phyloP scores from a whole-genome alignment of 768 basidiomycete species.

The Clitopilus hobsonii region DNA sequence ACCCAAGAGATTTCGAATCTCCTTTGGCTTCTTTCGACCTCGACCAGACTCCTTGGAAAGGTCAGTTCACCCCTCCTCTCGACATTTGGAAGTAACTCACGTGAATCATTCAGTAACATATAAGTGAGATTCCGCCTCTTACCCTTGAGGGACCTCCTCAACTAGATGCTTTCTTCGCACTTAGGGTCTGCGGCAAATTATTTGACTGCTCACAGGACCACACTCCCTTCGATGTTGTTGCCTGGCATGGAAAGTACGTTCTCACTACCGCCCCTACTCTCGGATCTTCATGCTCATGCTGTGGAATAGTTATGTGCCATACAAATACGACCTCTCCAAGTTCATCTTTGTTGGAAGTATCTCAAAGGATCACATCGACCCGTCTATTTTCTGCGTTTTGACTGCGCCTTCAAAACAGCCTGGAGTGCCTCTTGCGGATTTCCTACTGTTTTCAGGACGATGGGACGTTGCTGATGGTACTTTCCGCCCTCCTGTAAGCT shows the following conservation, averaged over 20 bases:
- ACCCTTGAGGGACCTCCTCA: no score
- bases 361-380: conserved; percentile 66
- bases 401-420: conserved; percentile 60
- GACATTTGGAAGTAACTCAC: neutral
- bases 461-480: conserved; percentile 61
- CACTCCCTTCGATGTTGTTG: conserved; percentile 70
- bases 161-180: no score
- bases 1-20: conserved; percentile 57
- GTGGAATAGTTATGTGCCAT: conserved; percentile 50
- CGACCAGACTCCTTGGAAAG: conserved; percentile 56
- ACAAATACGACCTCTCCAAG: conserved; percentile 63
- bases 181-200: conserved; percentile 53
- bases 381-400: conserved; percentile 64
- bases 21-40: conserved; percentile 65
- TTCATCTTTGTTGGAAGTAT: conserved; percentile 62
- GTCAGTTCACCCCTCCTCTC: conserved; percentile 24
- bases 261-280: neutral
- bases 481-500: conserved; percentile 54
- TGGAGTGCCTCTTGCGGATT: conserved; percentile 55
- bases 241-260: conserved; percentile 64
- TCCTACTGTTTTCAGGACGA: conserved; percentile 58
- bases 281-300: neutral
- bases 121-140: conserved; percentile 33
- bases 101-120: conserved; percentile 33
- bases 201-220: conserved; percentile 53